Evolutionary conservation across 805 yeast genomes (phyloP).

Genomic region (Yamadazyma olivae): DNA sequence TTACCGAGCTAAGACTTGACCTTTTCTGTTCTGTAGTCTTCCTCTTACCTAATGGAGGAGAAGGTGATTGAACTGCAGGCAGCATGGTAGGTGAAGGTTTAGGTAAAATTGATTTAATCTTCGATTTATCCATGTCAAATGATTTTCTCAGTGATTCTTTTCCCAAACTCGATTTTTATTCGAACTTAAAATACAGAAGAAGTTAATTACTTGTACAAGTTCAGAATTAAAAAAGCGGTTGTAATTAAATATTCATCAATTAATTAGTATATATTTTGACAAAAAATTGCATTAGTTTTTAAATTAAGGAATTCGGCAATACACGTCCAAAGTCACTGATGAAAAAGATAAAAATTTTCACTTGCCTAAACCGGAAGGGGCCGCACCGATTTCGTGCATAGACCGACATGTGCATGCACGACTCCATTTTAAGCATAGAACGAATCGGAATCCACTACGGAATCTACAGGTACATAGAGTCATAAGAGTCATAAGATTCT

Average conservation of each 20-base stretch:
- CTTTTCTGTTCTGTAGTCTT: conserved; percentile 15
- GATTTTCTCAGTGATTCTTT: not conserved
- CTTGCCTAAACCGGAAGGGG: conserved; percentile 1
- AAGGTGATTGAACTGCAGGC: conserved; percentile 7
- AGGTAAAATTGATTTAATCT: conserved; percentile 41
- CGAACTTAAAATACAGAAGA: too few species aligned
- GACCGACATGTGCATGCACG: too few species aligned
- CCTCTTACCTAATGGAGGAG: conserved; percentile 7
- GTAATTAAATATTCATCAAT: too few species aligned
- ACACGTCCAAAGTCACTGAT: conserved; percentile 16
- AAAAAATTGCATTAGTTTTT: too few species aligned
- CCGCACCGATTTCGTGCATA: conserved; percentile 4
- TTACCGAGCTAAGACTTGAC: conserved; percentile 6
- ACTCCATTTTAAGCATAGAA: too few species aligned
- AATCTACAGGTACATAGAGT: too few species aligned
- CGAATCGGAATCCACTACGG: too few species aligned
- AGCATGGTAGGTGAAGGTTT: conserved; percentile 29
- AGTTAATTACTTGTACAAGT: too few species aligned
- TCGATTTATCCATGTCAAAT: conserved; percentile 32
- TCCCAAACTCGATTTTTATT: not conserved
- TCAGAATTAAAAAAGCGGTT: too few species aligned
- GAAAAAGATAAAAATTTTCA: conserved; percentile 26
- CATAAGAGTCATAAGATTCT: too few species aligned
- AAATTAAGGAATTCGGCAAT: conserved; percentile 1
- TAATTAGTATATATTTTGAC: too few species aligned